phyloP scores from a whole-genome alignment of 139 green algal species.

The Nannochloris sp. region DNA sequence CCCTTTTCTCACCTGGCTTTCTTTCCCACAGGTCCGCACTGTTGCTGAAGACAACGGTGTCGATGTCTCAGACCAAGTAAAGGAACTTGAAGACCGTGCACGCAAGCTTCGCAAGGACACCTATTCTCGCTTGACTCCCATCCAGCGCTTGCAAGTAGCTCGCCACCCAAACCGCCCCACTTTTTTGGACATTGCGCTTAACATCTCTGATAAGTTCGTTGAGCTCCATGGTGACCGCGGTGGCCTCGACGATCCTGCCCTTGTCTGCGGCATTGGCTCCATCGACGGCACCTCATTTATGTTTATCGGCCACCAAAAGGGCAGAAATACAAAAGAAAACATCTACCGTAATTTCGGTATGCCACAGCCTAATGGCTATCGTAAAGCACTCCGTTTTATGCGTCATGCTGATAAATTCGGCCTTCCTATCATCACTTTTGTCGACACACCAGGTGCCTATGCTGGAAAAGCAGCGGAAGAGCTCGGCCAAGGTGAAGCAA shows the following conservation, averaged over 20 bases:
- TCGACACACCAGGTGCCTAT: constrained; percentile 95
- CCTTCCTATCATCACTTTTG: constrained; percentile 93
- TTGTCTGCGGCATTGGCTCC: constrained; percentile 87
- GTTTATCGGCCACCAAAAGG: constrained; percentile 98
- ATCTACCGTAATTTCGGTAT: constrained; percentile 94
- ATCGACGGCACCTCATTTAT: constrained; percentile 92
- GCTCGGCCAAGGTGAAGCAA: constrained; percentile 93
- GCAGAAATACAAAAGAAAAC: constrained; percentile 97
- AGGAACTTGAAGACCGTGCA: constrained; percentile 74
- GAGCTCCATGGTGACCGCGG: constrained; percentile 94
- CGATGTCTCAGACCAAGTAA: constrained; percentile 76
- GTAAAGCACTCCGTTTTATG: constrained; percentile 97
- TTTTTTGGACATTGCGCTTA: constrained; percentile 94
- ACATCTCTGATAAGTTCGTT: constrained; percentile 95
- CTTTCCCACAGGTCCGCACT: constrained; percentile 60
- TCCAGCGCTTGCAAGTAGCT: constrained; percentile 88
- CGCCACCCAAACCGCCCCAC: constrained; percentile 91
- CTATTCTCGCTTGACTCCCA: constrained; percentile 84
- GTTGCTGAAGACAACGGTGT: constrained; percentile 91
- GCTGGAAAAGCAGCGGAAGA: constrained; percentile 88
- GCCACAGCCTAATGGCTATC: constrained; percentile 92
- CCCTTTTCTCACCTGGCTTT: background rate
- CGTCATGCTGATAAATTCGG: constrained; percentile 92
- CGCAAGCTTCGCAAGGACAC: constrained; percentile 86
- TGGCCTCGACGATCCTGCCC: constrained; percentile 80